Base-by-base conservation (phyloP, 331 rosid genomes). In the Malus hybrid region DNA sequence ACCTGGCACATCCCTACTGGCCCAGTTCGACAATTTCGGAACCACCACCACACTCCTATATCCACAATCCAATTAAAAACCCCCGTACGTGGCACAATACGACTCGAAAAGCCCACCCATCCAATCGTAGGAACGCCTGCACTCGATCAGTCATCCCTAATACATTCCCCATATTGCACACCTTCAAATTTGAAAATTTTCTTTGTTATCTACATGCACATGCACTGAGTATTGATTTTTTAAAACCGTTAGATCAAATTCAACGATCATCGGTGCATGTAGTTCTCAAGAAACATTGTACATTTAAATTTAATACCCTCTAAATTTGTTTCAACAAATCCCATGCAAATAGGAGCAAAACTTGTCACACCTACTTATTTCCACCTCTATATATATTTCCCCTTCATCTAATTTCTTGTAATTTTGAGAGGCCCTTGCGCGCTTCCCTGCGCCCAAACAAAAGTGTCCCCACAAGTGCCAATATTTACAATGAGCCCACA, bases 251-350 rank as follows among this genome's bases (percentile, higher is more conserved):
- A 6, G 4, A 52, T 52, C 20, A 52, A 52, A 52, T 52, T 52
- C 10, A 52, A 52, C 0, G 1, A 0, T 16, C 2, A 6, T 52
- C 1, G 7, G 5, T 16, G 0, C 9, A 16, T 6, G 1, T 52
- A 52, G 1, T 18, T 52, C 10, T 2, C 9, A 16, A 6, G 4
- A 52, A 16, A 16, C 3, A 16, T 15, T 16, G 9, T 6, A 6
- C 20, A 52, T 52, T 52, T 52, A 6, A 4, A 9, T 39, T 9
- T 39, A 39, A 39, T 56, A 33, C 66, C 68, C 28, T 61, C 69
- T 62, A 61, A 73, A 73, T 73, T 61, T 27, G 70, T 74, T 63
- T 74, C 62, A 74, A 74, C 78, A 7, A n/a, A 62, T 63, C 70
- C 78, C 78, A 44, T 31, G 48, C 61, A 46, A 74, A 42, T 74